Conservation (phyloP, 2,329 filamentous ascomycete species). For the Pseudonectria foliicola region DNA sequence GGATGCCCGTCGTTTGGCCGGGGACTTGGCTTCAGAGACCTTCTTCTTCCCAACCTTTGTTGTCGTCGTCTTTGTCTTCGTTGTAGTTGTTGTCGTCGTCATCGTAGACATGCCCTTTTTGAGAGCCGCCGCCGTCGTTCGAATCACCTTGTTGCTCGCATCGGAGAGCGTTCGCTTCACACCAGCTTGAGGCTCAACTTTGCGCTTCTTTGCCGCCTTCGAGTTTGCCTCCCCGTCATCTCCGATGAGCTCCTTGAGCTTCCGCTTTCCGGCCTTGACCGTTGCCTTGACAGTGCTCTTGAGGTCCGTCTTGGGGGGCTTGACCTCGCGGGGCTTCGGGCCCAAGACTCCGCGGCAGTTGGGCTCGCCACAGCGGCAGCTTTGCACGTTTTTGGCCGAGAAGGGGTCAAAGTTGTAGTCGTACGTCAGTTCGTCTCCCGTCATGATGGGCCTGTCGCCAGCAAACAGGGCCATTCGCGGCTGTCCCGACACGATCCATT, state of each 20-base stretch:
- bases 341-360: slow-evolving; percentile 61
- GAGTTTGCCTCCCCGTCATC: slow-evolving; percentile 29
- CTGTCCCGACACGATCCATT: slow-evolving; percentile 90
- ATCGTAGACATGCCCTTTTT: slow-evolving; percentile 31
- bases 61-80: slow-evolving; percentile 26
- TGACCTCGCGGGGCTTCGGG: slow-evolving; percentile 52
- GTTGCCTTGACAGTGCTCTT: slow-evolving; percentile 33
- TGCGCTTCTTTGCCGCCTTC: slow-evolving; percentile 44
- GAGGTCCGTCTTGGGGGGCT: slow-evolving; percentile 38
- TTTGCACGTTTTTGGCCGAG: slow-evolving; percentile 61
- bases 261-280: slow-evolving; percentile 47
- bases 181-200: slow-evolving; percentile 27
- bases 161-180: slow-evolving; percentile 29
- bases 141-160: slow-evolving; percentile 29
- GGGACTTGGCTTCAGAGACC: slow-evolving; percentile 16
- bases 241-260: slow-evolving; percentile 46
- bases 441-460: slow-evolving; percentile 81
- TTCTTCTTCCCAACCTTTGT: slow-evolving; percentile 23
- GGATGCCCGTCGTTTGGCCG: slow-evolving; percentile 19
- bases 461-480: slow-evolving; percentile 96
- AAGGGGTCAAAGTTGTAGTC: slow-evolving; percentile 73
- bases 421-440: slow-evolving; percentile 92
- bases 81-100: slow-evolving; percentile 13
- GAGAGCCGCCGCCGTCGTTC: slow-evolving; percentile 29
- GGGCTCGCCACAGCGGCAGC: slow-evolving; percentile 54